These are phyloP conservation scores for Aspergillus jensenii DNA, from an alignment of 2,329 filamentous ascomycete genomes.

Conservation along the genomic window DNA sequence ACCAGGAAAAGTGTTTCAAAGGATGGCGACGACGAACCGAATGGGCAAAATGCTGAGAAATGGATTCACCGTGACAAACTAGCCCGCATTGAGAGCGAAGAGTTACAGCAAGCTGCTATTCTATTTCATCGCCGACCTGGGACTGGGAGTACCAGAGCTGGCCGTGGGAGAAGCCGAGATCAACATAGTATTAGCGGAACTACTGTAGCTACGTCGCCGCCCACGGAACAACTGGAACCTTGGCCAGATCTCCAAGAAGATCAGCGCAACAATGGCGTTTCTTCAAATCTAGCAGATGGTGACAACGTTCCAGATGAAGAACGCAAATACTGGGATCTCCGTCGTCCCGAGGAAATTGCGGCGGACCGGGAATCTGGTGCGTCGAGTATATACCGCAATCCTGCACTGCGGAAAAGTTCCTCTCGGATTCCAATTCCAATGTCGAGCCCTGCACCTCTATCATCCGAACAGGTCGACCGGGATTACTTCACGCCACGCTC, in stretches of 20 bases:
- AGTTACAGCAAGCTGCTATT: slow-evolving; percentile 49
- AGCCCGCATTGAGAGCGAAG: slow-evolving; percentile 51
- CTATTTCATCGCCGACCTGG: slow-evolving; percentile 41
- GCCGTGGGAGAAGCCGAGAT: slow-evolving; percentile 40
- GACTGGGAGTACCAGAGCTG: slow-evolving; percentile 37
- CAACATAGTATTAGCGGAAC: slow-evolving; percentile 30
- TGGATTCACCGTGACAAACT: slow-evolving; percentile 55
- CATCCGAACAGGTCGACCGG: slow-evolving; percentile 69
- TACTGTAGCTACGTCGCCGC: slow-evolving; percentile 23
- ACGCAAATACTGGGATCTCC: slow-evolving; percentile 66
- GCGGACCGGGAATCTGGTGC: slow-evolving; percentile 47
- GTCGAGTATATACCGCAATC: slow-evolving; percentile 53
- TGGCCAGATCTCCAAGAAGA: slow-evolving; percentile 38
- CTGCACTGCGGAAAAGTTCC: slow-evolving; percentile 58
- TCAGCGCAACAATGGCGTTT: slow-evolving; percentile 29
- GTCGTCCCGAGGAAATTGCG: slow-evolving; percentile 75
- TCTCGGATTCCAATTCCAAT: slow-evolving; percentile 88
- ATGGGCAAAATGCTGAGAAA: slow-evolving; percentile 37
- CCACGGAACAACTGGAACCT: slow-evolving; percentile 33
- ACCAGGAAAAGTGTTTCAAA: slow-evolving; percentile 18
- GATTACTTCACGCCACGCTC: slow-evolving; percentile 67
- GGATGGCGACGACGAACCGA: slow-evolving; percentile 17
- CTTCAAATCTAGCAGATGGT: slow-evolving; percentile 35
- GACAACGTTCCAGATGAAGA: slow-evolving; percentile 44
- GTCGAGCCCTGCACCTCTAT: slow-evolving; percentile 73